A percentile compares a stretch with the other conserved stretches of the same genome.
Conservation (phyloP, 768 basidiomycete species). For the Lactarius indigo region DNA sequence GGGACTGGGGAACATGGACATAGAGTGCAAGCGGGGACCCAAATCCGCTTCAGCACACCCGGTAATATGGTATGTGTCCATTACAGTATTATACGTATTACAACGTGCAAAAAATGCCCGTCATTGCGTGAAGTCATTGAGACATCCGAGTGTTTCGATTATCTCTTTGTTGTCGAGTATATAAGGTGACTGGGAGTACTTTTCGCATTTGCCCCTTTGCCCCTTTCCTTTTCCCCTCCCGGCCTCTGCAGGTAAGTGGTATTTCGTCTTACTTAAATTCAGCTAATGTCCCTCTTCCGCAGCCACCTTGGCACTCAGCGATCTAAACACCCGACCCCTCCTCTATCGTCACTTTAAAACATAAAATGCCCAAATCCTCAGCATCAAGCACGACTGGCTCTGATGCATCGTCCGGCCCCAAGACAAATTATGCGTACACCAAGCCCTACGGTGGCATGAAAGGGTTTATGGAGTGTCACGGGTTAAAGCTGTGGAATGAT, state of each 20-base stretch:
- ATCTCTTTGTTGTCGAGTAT: neutral
- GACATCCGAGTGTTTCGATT: neutral
- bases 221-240: neutral
- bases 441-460: slow-evolving; percentile 24
- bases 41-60: too few relatives aligned
- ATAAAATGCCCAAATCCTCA: slow-evolving; percentile 4
- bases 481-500: slow-evolving; percentile 26
- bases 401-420: neutral
- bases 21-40: too few relatives aligned
- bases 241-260: neutral
- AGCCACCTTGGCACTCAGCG: neutral
- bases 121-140: neutral
- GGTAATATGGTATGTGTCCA: neutral
- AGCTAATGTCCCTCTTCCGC: neutral
- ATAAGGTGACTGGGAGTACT: neutral
- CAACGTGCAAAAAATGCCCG: neutral
- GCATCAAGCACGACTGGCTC: neutral
- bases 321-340: neutral
- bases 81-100: neutral
- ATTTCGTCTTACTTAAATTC: neutral
- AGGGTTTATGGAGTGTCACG: slow-evolving; percentile 26
- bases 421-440: slow-evolving; percentile 4
- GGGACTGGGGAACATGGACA: too few relatives aligned
- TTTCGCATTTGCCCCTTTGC: neutral
- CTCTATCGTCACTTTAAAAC: neutral